phyloP scores from a whole-genome alignment of 1,284 basidiomycete species.

The Cryptococcus sp. region DNA sequence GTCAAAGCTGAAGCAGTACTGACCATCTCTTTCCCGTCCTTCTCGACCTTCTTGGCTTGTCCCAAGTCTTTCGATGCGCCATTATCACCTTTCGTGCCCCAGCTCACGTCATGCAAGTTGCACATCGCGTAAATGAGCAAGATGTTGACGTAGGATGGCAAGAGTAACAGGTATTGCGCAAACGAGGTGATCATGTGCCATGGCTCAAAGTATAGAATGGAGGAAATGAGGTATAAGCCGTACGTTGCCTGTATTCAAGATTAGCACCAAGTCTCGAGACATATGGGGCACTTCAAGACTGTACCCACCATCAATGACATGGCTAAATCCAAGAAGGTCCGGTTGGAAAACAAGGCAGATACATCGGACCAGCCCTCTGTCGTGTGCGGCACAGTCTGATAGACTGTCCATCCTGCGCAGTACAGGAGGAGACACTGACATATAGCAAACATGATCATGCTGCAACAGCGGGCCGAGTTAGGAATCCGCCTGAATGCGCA shows the following conservation, averaged over 20 bases:
- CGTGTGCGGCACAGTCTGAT: constrained; percentile 75
- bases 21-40: constrained; percentile 78
- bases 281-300: constrained; percentile 61
- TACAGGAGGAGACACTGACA: constrained; percentile 59
- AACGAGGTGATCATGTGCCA: constrained; percentile 96
- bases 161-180: constrained; percentile 48
- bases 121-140: constrained; percentile 69
- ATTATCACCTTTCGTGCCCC: constrained; percentile 91
- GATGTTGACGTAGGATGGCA: constrained; percentile 75
- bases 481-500: constrained; percentile 59
- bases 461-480: constrained; percentile 48
- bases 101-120: constrained; percentile 57
- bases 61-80: constrained; percentile 81
- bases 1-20: background rate
- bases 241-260: constrained; percentile 68
- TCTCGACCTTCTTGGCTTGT: constrained; percentile 81
- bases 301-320: constrained; percentile 39
- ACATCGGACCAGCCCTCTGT: constrained; percentile 71
- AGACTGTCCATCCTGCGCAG: constrained; percentile 86
- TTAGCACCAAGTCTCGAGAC: constrained; percentile 1
- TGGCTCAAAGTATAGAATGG: constrained; percentile 82
- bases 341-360: constrained; percentile 62
- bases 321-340: constrained; percentile 73
- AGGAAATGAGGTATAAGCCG: constrained; percentile 82
- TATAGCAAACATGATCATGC: constrained; percentile 53